phyloP scores from a whole-genome alignment of 805 yeast species.

The Metschnikowia koreensis region DNA sequence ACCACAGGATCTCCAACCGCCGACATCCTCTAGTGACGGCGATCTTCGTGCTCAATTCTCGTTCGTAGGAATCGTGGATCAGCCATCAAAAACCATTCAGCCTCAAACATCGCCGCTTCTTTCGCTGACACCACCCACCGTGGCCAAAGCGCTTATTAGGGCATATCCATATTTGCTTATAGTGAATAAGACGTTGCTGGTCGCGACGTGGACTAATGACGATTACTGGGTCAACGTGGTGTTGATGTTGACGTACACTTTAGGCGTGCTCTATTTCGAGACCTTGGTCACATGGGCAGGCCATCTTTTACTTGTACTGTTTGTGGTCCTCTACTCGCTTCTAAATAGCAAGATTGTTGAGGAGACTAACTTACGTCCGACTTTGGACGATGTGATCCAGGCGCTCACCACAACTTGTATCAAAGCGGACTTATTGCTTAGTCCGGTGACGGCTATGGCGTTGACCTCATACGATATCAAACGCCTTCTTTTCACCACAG shows the following conservation, averaged over 20 bases:
- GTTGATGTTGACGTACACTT: slow-evolving; percentile 51
- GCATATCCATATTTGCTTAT: slow-evolving; percentile 83
- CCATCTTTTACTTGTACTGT: slow-evolving; percentile 65
- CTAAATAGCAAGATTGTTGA: slow-evolving; percentile 55
- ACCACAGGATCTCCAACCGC: slow-evolving; percentile 14
- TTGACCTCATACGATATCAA: slow-evolving; percentile 76
- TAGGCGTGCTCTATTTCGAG: slow-evolving; percentile 75
- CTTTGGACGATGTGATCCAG: slow-evolving; percentile 82
- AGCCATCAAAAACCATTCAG: slow-evolving; percentile 16
- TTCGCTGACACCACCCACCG: slow-evolving; percentile 86
- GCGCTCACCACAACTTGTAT: slow-evolving; percentile 71
- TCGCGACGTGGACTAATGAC: slow-evolving; percentile 89
- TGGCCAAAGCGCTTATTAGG: slow-evolving; percentile 75
- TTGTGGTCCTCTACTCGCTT: slow-evolving; percentile 58
- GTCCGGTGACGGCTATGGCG: slow-evolving; percentile 76
- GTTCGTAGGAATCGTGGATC: slow-evolving; percentile 3
- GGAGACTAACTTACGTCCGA: slow-evolving; percentile 66
- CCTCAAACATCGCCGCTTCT: slow-evolving; percentile 76
- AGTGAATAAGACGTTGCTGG: slow-evolving; percentile 64
- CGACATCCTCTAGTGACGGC: slow-evolving; percentile 12
- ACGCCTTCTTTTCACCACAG: slow-evolving; percentile 76
- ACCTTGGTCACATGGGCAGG: slow-evolving; percentile 77
- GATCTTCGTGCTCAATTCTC: slow-evolving; percentile 34
- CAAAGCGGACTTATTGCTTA: slow-evolving; percentile 71
- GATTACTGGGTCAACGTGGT: slow-evolving; percentile 75